phyloP scores from a whole-genome alignment of 1,284 basidiomycete genomes.

The Meira nashicola region DNA sequence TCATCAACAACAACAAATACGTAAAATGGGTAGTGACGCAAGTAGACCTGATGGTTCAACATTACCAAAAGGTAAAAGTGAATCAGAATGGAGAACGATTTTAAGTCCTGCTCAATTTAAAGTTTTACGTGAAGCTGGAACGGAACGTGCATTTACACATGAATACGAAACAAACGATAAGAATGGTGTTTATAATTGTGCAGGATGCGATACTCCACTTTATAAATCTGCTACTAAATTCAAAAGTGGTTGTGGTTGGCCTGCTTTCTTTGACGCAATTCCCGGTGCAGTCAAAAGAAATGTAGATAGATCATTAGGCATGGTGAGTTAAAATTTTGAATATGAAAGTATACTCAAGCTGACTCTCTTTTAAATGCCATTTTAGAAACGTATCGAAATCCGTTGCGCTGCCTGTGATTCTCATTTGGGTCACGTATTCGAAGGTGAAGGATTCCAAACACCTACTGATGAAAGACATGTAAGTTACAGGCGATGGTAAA shows the following conservation, averaged over 20 bases:
- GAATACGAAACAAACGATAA: slow-evolving; percentile 68
- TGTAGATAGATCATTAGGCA: slow-evolving; percentile 55
- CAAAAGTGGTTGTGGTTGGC: slow-evolving; percentile 89
- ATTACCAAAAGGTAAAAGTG: slow-evolving; percentile 61
- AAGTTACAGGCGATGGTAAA: not conserved
- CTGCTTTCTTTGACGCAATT: slow-evolving; percentile 91
- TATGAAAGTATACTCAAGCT: not conserved
- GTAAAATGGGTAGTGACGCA: slow-evolving; percentile 15
- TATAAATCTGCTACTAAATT: slow-evolving; percentile 77
- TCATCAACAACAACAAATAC: not conserved
- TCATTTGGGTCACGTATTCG: slow-evolving; percentile 89
- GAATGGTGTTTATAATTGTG: slow-evolving; percentile 64
- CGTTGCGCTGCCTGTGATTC: slow-evolving; percentile 73
- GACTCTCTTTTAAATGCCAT: not conserved
- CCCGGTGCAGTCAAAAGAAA: slow-evolving; percentile 75
- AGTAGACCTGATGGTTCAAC: not conserved
- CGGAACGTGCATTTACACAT: slow-evolving; percentile 72
- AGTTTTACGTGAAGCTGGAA: slow-evolving; percentile 78
- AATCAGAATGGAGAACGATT: slow-evolving; percentile 79
- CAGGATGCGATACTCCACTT: slow-evolving; percentile 52
- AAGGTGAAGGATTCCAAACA: slow-evolving; percentile 66
- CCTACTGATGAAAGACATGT: slow-evolving; percentile 63
- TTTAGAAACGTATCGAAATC: slow-evolving; percentile 63
- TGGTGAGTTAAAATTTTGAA: slow-evolving; percentile 36
- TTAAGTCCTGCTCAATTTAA: slow-evolving; percentile 79